Evolutionary conservation across 2,329 filamentous ascomycete genomes (phyloP), one percentile per base, ranked within the genome.

Genomic region (Exophiala phaeomuriformis): DNA sequence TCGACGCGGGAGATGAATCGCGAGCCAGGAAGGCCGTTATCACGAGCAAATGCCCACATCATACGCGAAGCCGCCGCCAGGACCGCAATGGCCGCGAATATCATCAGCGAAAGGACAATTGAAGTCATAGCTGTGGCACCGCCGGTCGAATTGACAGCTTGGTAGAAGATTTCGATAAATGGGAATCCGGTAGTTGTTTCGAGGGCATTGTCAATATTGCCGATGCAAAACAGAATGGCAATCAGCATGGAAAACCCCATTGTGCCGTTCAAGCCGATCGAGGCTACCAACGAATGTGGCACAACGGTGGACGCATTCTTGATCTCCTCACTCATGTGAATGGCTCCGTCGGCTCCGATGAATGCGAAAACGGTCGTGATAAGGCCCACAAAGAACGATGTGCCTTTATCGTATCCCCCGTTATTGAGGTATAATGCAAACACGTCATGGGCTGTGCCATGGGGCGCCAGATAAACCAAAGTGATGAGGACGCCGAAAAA

Each of bases 101-200:
- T 57, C 48, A 52, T 55, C 67, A 55, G 64, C 65, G 5, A 43
- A 46, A 4, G 67, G 66, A 59, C 61, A 28, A 70, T 61, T 1
- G 64, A 51, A 27, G 30, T 52, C 67, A 81, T 74, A 8, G 71
- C 69, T 2, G 72, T 74, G 1, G 76, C 73, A 2, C 72, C 72
- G 0, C 66, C 67, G 3, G 66, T 62, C 3, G 70, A 75, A 10
- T 65, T 61, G 1, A 74, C 75, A 4, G 73, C 74, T 51, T 75
- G 63, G 44, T 67, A 65, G 53, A 82, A 78, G 35, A 78, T 73
- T 41, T 78, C 71, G 45, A 71, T 69, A 47, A 69, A 69, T 0
- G 69, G 66, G 32, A 67, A 70, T 1, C 67, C 68, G 1, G 65
- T 69, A 0, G 64, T 58, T 0, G 57, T 47, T 0, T 66, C 57